Evolutionary conservation across 176 grass and related monocot species (phyloP), one percentile per base, ranked within the genome.

Genomic region (Dactylis glomerata): DNA sequence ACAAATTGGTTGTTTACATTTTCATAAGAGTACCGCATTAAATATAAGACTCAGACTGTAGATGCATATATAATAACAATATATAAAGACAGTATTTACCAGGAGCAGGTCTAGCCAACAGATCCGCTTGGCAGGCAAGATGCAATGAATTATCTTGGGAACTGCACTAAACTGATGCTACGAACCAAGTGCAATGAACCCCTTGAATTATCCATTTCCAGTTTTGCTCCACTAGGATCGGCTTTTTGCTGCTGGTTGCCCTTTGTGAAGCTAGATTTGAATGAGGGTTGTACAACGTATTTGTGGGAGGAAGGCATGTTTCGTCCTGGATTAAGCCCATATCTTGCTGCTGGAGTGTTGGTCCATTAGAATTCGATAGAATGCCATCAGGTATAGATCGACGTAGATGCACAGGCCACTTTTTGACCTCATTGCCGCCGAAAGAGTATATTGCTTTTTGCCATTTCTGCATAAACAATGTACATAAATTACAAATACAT

Each of bases 151-250:
- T 88, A 84, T 99, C 93, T 64, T 91, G 73, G 32, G 88, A 94
- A 99, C 79, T 69, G 87, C 93, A 94, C 90, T 75, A 96, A 87
- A 81, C 91, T 99, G 86, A 99, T 99, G 86, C 96, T 96, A 61
- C 92, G 91, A 81, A 99, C 86, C 66, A 94, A 80, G 27, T 99
- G 93, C 83, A 96, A 75, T 33, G 85, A 94, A 77, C 93, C 90
- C 81, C 75, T 97, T 11, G 91, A 77, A 82, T 73, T 92, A 68
- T 95, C 92, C 69, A 88, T 81, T n/a, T 44, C 89, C 91, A 63
- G 74, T 86, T n/a, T 85, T 95, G 91, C 77, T 91, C 91, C 70
- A 79, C 86, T 77, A 96, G 47, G 32, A 96, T 87, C 71, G 92
- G 97, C 19, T 96, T 99, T 88, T 99, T 96, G 36, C 89, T 94